Base-by-base conservation (phyloP, 441 rosid genomes). In the Gossypium trilobum region DNA sequence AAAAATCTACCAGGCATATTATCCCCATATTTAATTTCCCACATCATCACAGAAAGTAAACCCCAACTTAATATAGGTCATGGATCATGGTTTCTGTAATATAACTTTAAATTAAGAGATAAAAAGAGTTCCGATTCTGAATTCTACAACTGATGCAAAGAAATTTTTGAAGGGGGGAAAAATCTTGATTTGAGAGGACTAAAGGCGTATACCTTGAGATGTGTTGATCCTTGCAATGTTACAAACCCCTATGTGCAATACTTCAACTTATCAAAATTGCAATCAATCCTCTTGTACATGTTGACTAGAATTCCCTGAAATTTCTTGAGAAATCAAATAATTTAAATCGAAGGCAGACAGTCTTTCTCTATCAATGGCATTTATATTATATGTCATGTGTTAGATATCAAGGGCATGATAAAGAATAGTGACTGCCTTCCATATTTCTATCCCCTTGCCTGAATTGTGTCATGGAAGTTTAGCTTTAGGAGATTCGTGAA, bases 261-360 rank as follows among this genome's bases (percentile, higher is more conserved):
- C 46, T 29, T 51, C 27, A 68, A 14, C 44, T 68, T 33, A 50
- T 29, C 59, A 67, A 66, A 67, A 67, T 67, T 25, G n/a, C 42
- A 25, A 48, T 14, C 44, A 16, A 51, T 29, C 60, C 48, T 16
- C 7, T 39, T 33, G 52, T 54, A 70, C 17, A 68, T 29, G n/a
- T 44, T 11, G 36, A 23, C 27, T 23, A 65, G 6, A 14, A 29
- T 9, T 55, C 72, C 20, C 11, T 29, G 29, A 55, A 55, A 33
- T 55, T 36, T 70, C 33, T 19, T 2, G 1, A n/a, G 2, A 4
- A 31, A 52, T 69, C 31, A 52, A 36, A 8, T 68, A 31, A 29
- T 68, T 52, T 29, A 6, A 25, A 13, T 54, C 70, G 11, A 22
- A 5, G 57, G 39, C 39, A 33, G 59, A 8, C 58, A 16, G 20